Conservation (phyloP, 2,329 filamentous ascomycete species). For the Arthrobotrys conoides region DNA sequence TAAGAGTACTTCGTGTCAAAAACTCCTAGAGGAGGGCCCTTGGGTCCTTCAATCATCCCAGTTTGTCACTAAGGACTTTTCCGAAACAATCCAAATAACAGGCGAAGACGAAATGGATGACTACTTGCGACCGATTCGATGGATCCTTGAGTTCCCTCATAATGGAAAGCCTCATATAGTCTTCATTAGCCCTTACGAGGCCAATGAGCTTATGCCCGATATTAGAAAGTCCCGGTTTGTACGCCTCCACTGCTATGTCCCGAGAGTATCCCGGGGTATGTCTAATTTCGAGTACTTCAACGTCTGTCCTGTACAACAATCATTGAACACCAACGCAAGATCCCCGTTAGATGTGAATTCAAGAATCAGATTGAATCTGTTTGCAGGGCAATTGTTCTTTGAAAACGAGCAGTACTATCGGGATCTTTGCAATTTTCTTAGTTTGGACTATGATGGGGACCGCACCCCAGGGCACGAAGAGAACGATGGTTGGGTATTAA, state of each 20-base stretch:
- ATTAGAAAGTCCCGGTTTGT: conserved; percentile 67
- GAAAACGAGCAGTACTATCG: conserved; percentile 71
- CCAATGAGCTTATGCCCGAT: conserved; percentile 69
- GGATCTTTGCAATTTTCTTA: conserved; percentile 70
- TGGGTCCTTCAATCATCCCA: conserved; percentile 64
- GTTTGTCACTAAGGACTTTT: conserved; percentile 72
- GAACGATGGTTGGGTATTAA: conserved; percentile 55
- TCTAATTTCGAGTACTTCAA: conserved; percentile 42
- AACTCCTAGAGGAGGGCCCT: conserved; percentile 66
- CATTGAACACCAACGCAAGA: background rate
- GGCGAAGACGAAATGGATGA: conserved; percentile 66
- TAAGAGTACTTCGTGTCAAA: conserved; percentile 8
- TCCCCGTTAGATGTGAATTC: background rate
- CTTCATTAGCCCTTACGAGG: conserved; percentile 76
- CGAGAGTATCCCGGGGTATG: conserved; percentile 67
- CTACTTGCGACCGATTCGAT: conserved; percentile 70
- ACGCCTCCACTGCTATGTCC: conserved; percentile 71
- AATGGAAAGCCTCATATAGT: conserved; percentile 21
- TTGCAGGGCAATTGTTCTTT: conserved; percentile 78
- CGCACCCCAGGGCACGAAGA: background rate
- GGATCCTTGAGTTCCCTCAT: conserved; percentile 49
- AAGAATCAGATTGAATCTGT: conserved; percentile 72
- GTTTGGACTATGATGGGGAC: conserved; percentile 67
- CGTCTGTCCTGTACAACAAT: conserved; percentile 68
- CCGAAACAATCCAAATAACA: conserved; percentile 67